Base-by-base conservation (phyloP, 768 basidiomycete genomes). In the Imleria badia region DNA sequence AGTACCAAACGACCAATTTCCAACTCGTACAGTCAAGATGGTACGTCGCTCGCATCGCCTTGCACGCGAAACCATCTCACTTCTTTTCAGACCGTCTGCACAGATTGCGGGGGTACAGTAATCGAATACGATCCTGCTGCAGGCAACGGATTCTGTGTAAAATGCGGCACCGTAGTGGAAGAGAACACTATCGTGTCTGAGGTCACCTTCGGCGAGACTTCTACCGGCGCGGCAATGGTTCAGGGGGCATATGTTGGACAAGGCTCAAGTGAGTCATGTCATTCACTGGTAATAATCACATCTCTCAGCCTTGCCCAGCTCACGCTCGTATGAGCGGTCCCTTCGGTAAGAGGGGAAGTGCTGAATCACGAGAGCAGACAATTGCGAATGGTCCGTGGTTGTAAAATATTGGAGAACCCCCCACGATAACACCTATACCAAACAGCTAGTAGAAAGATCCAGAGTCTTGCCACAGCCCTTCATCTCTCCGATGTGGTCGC, bases 111-210 rank as follows among this genome's bases (percentile, higher is more conserved):
- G 38, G 90, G 89, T 6, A 87, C 86, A 0, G 86, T 90, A 14
- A 91, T 93, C 59, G 90, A 91, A 67, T 92, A 92, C 68, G 89
- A 92, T 70, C 75, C 85, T 31, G 85, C 89, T 13, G 89, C 89
- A 6, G 91, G 91, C 10, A 90, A 90, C 59, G 89, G 89, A 6
- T 89, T 92, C 66, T 95, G 93, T 62, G 81, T 88, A 1, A 76
- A 81, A 60, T 98, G 95, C 62, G 93, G 92, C 43, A 89, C 87
- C 8, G 94, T 98, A 17, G 78, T 96, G 11, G 93, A 96, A 73
- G 92, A 97, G 72, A 94, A 93, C 65, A 84, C 88, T 3, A 94
- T 98, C 55, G 92, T 98, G 11, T 90, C 87, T 58, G 97, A 99
- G 68, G 84, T 99, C 51, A 85, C 86, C 1, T 99, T 99, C 62